A percentile compares a stretch with the other conserved stretches of the same genome.
Evolutionary conservation across 2,329 filamentous ascomycete genomes (phyloP).

Genomic region (Clonostachys solani): DNA sequence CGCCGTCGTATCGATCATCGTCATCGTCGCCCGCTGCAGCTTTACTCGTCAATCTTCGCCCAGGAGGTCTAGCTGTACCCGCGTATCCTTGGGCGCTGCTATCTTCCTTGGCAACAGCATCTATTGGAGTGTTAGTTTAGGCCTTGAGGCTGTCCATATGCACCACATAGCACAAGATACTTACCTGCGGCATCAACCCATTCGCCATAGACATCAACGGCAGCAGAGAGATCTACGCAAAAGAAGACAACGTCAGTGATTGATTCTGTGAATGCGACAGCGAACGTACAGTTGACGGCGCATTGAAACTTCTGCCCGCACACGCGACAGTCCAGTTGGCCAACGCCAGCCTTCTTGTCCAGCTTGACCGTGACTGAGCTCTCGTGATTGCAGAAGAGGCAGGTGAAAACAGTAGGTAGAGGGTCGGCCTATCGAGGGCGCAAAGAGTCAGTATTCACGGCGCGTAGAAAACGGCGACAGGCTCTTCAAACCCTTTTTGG

Average conservation of each 20-base stretch:
- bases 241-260: conserved; percentile 7
- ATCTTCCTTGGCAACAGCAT: conserved; percentile 45
- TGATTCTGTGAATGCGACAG: conserved; percentile 7
- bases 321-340: conserved; percentile 82
- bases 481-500: conserved; percentile 67
- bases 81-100: conserved; percentile 19
- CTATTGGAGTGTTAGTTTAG: conserved; percentile 18
- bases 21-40: conserved; percentile 24
- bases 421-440: conserved; percentile 55
- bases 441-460: conserved; percentile 4
- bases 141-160: not conserved
- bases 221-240: conserved; percentile 71
- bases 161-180: not conserved
- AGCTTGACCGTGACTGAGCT: conserved; percentile 87
- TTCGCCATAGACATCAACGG: conserved; percentile 94
- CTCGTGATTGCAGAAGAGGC: conserved; percentile 98
- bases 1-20: conserved; percentile 47
- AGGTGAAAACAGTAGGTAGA: conserved; percentile 82
- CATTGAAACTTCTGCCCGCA: conserved; percentile 94
- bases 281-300: conserved; percentile 75
- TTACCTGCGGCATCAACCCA: conserved; percentile 87
- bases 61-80: conserved; percentile 13
- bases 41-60: conserved; percentile 1
- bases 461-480: not conserved
- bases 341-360: conserved; percentile 87